A percentile compares a stretch with the other conserved stretches of the same genome.
These are phyloP conservation scores for Alternaria metachromatica DNA, from an alignment of 2,329 filamentous ascomycete genomes.

Conservation along the genomic window DNA sequence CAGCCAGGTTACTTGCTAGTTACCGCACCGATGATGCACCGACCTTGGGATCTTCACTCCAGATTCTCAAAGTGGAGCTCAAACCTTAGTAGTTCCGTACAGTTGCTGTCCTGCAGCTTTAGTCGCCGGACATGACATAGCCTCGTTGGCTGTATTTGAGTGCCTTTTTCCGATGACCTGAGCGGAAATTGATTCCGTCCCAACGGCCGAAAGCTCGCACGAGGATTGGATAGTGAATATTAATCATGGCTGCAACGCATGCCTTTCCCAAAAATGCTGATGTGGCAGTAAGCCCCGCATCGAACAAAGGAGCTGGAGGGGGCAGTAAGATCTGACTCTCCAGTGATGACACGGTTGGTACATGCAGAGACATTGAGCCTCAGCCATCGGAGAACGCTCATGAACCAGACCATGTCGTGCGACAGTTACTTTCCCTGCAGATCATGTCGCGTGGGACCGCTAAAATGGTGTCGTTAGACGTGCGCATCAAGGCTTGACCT, in stretches of 20 bases:
- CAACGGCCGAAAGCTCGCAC: not conserved
- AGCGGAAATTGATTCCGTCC: not conserved
- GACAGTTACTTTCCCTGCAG: constrained; percentile 5
- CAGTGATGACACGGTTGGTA: not conserved
- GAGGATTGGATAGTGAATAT: not conserved
- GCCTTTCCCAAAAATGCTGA: not conserved
- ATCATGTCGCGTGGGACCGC: not conserved
- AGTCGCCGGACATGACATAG: not conserved
- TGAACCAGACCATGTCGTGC: constrained; percentile 3
- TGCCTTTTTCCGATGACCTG: not conserved
- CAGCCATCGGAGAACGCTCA: not conserved
- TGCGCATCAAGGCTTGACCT: not conserved
- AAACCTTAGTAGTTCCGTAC: not conserved
- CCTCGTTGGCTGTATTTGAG: not conserved
- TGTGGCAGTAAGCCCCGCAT: not conserved
- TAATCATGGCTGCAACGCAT: not conserved
- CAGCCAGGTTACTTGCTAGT: not conserved
- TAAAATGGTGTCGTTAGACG: not conserved
- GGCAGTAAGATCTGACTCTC: not conserved
- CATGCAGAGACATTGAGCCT: constrained; percentile 3
- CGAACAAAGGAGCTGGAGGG: not conserved
- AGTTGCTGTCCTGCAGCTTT: not conserved
- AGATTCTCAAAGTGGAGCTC: not conserved
- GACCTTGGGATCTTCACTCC: not conserved
- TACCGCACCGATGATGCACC: not conserved